Percentiles rank a stretch among this genome's conserved stretches.
These are phyloP conservation scores for Tetrapisispora fleetii DNA, from an alignment of 805 yeast genomes.

Conservation along the genomic window DNA sequence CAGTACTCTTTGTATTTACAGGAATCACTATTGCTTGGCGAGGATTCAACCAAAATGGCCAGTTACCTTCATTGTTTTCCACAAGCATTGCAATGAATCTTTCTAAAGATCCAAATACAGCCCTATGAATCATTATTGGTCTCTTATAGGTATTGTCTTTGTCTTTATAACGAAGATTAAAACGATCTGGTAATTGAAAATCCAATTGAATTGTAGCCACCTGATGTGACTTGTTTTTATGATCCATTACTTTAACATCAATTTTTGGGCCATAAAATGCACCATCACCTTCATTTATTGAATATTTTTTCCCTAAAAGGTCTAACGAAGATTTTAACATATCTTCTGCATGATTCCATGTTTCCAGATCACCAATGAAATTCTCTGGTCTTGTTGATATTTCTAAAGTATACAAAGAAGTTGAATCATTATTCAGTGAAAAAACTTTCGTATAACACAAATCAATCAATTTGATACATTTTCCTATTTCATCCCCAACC, in stretches of 20 bases:
- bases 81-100: slow-evolving; percentile 83
- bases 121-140: slow-evolving; percentile 95
- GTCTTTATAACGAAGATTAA: slow-evolving; percentile 58
- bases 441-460: slow-evolving; percentile 61
- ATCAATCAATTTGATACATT: slow-evolving; percentile 64
- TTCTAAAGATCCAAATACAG: slow-evolving; percentile 90
- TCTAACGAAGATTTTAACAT: slow-evolving; percentile 53
- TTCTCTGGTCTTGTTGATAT: slow-evolving; percentile 81
- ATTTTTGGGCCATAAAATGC: slow-evolving; percentile 95
- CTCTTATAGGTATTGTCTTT: slow-evolving; percentile 42
- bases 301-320: slow-evolving; percentile 48
- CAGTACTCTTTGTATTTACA: slow-evolving; percentile 48
- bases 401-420: slow-evolving; percentile 28
- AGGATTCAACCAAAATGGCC: slow-evolving; percentile 98
- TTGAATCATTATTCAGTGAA: slow-evolving; percentile 11
- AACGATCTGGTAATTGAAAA: slow-evolving; percentile 84
- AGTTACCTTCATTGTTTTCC: slow-evolving; percentile 82
- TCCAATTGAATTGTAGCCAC: slow-evolving; percentile 94
- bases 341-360: slow-evolving; percentile 78
- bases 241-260: slow-evolving; percentile 75
- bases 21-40: slow-evolving; percentile 83
- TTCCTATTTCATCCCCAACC: slow-evolving; percentile 75
- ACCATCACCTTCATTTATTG: slow-evolving; percentile 84
- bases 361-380: slow-evolving; percentile 62
- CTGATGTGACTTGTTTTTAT: slow-evolving; percentile 74